Base-by-base conservation (phyloP, 768 basidiomycete species). In the Russula olivacea region DNA sequence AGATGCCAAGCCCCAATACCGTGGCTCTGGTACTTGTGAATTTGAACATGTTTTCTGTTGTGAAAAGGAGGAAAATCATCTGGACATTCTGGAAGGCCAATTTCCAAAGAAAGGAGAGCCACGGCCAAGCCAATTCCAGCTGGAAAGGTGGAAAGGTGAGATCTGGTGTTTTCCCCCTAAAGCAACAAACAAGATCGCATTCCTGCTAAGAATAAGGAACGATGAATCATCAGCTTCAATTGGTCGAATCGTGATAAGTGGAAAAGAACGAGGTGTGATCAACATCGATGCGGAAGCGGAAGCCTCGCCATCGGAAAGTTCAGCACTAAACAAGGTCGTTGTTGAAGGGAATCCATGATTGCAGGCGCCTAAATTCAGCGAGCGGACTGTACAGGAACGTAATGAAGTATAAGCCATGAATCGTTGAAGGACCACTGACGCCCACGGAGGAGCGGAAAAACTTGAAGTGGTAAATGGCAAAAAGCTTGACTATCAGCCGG, bases 101-200 rank as follows among this genome's bases (percentile, higher is more conserved):
- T 81, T 74, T 66, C 72, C 12, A 87, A 70, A 25, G 84, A 87
- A 59, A 84, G 80, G 59, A 85, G 80, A 50, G 81, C 80, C 55
- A 83, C 73, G 23, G 81, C 78, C 19, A 71, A 64, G 48, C 71
- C 72, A 50, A 59, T 66, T 54, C 61, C 67, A 54, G 60, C 10
- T 32, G 82, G 55, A 72, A 87, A 85, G 2, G 82, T 81, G 53
- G 84, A 85, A 66, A 79, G 79, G 74, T 85, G 85, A 65, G 75
- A 62, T 11, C 81, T 83, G 21, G 66, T 58, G 41, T 76, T 70
- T 66, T 86, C 84, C 64, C 83, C 83, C 14, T 82, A 78, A 2
- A 85, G 60, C 69, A 74, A 66, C 52, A 25, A 49, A 49, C 25
- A 25, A 14, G 48, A 15, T 25, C 14, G n/a, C 76, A 65, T 79